Base-by-base conservation (phyloP, 345 rosid genomes). In the Kernera saxatilis region DNA sequence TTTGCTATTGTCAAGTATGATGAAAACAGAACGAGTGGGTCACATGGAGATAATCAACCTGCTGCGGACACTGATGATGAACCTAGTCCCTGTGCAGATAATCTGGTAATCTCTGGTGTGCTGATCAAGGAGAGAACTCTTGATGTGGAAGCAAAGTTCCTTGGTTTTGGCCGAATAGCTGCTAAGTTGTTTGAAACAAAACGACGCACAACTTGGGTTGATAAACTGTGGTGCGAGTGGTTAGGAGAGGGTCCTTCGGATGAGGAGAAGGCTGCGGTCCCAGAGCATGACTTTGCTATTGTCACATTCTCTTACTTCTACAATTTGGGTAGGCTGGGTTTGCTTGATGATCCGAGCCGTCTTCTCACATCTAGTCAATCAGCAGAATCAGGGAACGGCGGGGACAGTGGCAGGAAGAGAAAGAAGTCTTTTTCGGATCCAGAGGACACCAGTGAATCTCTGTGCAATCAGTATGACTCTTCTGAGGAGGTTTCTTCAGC, bases 181-280 rank as follows among this genome's bases (percentile, higher is more conserved):
- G 88, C 84, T 1, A 82, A 88, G 78, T 65, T 83, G 58, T 44
- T 50, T 51, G 81, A 80, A 82, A 80, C 70, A 41, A 84, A 74
- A 78, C 80, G 78, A n/a, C 65, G 55, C 23, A 29, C 79, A 8
- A 67, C 65, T 58, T 82, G 72, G 77, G 73, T 88, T 45, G 67
- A 76, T 54, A 86, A 84, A 69, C 75, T 92, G 49, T 92, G 99
- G 99, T 95, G 99, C 67, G 96, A 92, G 81, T 95, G 98, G 94
- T 63, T 90, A 59, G 96, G 92, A 50, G 76, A 69, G 75, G 74
- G 50, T 73, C 74, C 35, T 52, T 67, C 25, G 17, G 70, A 73
- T 53, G 79, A 75, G 63, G 87, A 82, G 50, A 66, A 58, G 27
- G 30, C 49, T 63, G 23, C 45, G 61, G 71, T 81, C 46, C 79